Base-by-base conservation (phyloP, 2,329 filamentous ascomycete species). In the Apiospora sp. region DNA sequence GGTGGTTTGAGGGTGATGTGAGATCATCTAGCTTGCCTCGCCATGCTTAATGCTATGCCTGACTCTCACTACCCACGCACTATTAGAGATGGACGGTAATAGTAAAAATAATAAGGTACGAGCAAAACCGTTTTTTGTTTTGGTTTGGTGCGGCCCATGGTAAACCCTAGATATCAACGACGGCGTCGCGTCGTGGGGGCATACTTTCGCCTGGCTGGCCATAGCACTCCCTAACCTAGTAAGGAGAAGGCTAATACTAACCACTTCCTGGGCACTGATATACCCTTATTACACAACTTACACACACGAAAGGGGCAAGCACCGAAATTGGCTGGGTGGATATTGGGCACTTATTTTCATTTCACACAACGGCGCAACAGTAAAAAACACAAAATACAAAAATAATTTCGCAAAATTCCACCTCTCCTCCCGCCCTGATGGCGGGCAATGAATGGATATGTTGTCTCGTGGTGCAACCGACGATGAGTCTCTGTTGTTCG, bases 111-210 rank as follows among this genome's bases (percentile, higher is more conserved):
- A 54, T 61, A 37, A 61, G 54, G 54, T 61, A 61, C 54, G 30
- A 37, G 54, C 54, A 61, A 41, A 64, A 24, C 58, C 58, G 58
- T 64, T 64, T 61, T 64, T 64, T 24, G 22, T 41, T 64, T 64
- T 64, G 58, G 30, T 41, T 64, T 41, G 58, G 58, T 64, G 58
- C 58, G 58, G 58, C 19, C 58, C 58, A 64, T 41, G 58, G 34
- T 41, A 64, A 64, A 41, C 58, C 58, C 58, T 64, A 64, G 58
- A 64, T 41, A 64, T 61, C 54, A 61, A 61, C 54, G 54, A 61
- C 19, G 54, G 54, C 27, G 54, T 37, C 54, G 54, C 30, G 27
- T 37, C 54, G 54, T 61, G 54, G 54, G 58, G 58, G 58, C 58
- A 64, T 64, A 13, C 58, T 64, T 37, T 37, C 37, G 37, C 37